Evolutionary conservation across 441 rosid genomes (phyloP), one percentile per base, ranked within the genome.

Genomic region (Bruguiera hainesii): DNA sequence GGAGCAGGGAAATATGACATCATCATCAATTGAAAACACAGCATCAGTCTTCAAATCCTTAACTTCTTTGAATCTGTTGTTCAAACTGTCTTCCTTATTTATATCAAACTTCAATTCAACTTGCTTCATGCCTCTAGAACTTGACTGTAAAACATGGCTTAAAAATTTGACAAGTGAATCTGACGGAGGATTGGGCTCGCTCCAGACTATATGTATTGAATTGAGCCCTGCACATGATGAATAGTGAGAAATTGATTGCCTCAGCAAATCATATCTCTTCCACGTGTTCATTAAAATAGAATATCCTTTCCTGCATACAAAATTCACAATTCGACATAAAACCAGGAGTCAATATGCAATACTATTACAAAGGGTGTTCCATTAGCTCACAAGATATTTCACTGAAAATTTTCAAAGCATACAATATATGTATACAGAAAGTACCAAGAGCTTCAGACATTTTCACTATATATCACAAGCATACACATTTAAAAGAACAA

Each of bases 181-280:
- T 9, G 97, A 82, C 28, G 98, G 98, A 78, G 93, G 95, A 68
- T 82, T 78, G 46, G 97, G 96, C 75, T 93, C 98, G 65, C 96
- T 93, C 98, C 98, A 93, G 28, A 93, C 89, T 56, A 93, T 78
- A 77, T 89, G 98, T 58, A 93, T 82, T 26, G 98, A 89, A 59
- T 86, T 85, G 21, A 91, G 89, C 68, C 89, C 88, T 4, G 79
- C 68, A 68, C 98, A 93, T 20, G 86, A 73, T 3, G 91, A 77
- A 63, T 93, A 93, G 73, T 93, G 98, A 15, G 97, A 78, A 67
- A 93, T 78, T 29, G 97, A 91, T 70, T 84, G 75, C 89, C 87
- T 89, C 74, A 93, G 72, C 16, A 93, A 89, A 82, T 87, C 93
- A 29, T 91, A 79, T 87, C 97, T 87, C 84, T 91, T 93, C 98